Percentiles rank a stretch among this genome's conserved stretches.
These are phyloP conservation scores for Lentinula raphanica DNA, from an alignment of 768 basidiomycete genomes.

Conservation along the genomic window DNA sequence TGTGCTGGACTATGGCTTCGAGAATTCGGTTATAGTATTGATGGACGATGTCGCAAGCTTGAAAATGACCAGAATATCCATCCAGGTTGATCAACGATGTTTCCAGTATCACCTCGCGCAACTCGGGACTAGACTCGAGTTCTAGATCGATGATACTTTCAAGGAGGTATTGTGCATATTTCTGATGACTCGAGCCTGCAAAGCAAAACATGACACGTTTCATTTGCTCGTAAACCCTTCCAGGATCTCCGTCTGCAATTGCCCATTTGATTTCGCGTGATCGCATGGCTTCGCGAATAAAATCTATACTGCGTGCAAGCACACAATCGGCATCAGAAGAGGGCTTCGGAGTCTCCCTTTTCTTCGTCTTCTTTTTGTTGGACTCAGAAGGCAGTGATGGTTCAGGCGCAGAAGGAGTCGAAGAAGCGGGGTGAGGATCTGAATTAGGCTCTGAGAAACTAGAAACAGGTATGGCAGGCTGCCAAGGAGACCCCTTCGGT, in stretches of 20 bases:
- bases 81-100: constrained; percentile 10
- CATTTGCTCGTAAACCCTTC: constrained; percentile 25
- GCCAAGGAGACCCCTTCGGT: background rate
- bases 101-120: constrained; percentile 7
- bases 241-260: constrained; percentile 27
- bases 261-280: constrained; percentile 21
- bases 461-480: background rate
- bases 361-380: background rate
- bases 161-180: constrained; percentile 15
- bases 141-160: constrained; percentile 14
- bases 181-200: constrained; percentile 15
- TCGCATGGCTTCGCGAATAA: constrained; percentile 3
- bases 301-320: constrained; percentile 7
- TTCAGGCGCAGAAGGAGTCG: background rate
- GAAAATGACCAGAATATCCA: constrained; percentile 10
- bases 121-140: constrained; percentile 12
- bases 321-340: constrained; percentile 6
- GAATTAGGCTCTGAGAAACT: background rate
- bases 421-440: background rate
- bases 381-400: background rate
- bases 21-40: constrained; percentile 18
- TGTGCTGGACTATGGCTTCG: constrained; percentile 11
- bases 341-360: background rate
- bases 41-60: constrained; percentile 15
- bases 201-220: constrained; percentile 22